These are phyloP conservation scores for Pezicula carpinea DNA, from an alignment of 2,329 filamentous ascomycete genomes.

Conservation along the genomic window DNA sequence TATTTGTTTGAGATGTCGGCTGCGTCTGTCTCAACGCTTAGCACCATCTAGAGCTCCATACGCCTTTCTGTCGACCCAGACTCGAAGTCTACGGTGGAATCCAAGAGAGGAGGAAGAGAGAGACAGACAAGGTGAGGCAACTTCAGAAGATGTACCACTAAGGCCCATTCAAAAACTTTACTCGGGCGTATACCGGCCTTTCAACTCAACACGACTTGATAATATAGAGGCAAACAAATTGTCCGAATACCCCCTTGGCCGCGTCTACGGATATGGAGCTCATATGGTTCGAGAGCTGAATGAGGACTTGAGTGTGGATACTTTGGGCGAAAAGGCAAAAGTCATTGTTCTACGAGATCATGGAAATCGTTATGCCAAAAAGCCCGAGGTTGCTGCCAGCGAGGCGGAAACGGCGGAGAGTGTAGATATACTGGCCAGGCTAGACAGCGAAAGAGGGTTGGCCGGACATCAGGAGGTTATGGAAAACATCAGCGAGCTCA, in stretches of 20 bases:
- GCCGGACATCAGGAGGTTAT: slow-evolving; percentile 21
- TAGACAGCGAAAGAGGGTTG: slow-evolving; percentile 25
- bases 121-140: slow-evolving; percentile 4
- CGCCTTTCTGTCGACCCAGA: slow-evolving; percentile 12
- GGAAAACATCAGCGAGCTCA: slow-evolving; percentile 25
- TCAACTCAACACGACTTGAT: too few relatives aligned
- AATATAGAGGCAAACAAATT: too few relatives aligned
- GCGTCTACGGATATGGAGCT: slow-evolving; percentile 16
- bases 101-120: neutral
- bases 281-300: slow-evolving; percentile 15
- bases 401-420: slow-evolving; percentile 8
- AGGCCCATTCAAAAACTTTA: too few relatives aligned
- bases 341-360: slow-evolving; percentile 29
- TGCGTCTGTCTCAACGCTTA: slow-evolving; percentile 16
- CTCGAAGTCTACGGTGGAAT: neutral
- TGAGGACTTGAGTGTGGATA: slow-evolving; percentile 15
- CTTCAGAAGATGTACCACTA: neutral
- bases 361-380: slow-evolving; percentile 5
- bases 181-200: too few relatives aligned
- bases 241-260: neutral
- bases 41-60: slow-evolving; percentile 1
- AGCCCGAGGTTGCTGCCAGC: neutral
- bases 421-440: slow-evolving; percentile 26
- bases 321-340: slow-evolving; percentile 21
- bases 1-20: slow-evolving; percentile 29